phyloP scores from a whole-genome alignment of 768 basidiomycete species.

The Tricholoma bakamatsutake region DNA sequence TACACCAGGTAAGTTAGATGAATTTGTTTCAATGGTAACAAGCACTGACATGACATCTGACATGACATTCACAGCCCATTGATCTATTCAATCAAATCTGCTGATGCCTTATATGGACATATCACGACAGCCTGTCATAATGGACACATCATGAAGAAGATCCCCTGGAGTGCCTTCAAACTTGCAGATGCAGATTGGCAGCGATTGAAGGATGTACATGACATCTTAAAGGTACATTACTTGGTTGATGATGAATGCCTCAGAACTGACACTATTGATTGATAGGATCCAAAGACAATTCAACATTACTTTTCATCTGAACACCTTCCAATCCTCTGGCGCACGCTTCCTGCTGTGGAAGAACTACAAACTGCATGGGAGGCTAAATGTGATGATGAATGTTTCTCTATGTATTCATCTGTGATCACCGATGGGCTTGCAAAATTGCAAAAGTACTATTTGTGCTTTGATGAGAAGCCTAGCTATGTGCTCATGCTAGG shows the following conservation, averaged over 20 bases:
- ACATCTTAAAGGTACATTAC: constrained; percentile 5
- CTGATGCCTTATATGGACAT: constrained; percentile 4
- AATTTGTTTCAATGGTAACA: no score
- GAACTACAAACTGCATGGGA: no score
- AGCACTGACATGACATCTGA: no score
- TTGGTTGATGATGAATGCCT: no score
- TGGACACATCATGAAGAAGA: neutral
- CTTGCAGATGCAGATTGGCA: constrained; percentile 1
- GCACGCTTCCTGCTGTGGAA: no score
- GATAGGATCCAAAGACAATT: no score
- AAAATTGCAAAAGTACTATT: constrained; percentile 21
- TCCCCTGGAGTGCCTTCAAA: constrained; percentile 5
- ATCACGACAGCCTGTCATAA: constrained; percentile 5
- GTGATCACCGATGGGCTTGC: constrained; percentile 16
- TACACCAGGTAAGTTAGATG: no score
- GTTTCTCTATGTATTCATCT: constrained; percentile 13
- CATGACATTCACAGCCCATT: constrained; percentile 9
- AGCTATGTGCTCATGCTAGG: constrained; percentile 19
- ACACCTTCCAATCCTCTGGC: no score
- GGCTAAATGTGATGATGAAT: neutral
- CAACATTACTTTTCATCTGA: no score
- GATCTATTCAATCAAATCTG: constrained; percentile 1
- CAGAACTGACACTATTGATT: no score
- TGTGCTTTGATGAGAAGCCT: constrained; percentile 13
- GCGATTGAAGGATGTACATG: neutral